Evolutionary conservation across 352 stramenopile species (phyloP).

Genomic region (Phytophthora cryptogea): DNA sequence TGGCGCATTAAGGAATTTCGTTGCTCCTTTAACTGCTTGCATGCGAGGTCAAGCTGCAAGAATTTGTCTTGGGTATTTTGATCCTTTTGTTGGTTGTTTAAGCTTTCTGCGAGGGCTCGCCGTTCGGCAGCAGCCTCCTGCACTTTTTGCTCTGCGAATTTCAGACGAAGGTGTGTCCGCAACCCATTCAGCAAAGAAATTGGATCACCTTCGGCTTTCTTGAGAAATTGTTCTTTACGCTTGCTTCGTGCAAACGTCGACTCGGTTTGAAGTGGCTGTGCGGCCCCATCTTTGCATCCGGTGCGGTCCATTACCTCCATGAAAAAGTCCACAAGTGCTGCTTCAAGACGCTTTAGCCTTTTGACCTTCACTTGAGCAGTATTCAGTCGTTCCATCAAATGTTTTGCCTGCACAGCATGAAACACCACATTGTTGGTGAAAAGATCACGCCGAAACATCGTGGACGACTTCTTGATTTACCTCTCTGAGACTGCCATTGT

Average conservation of each 20-base stretch:
- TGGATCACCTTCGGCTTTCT: constrained; percentile 60
- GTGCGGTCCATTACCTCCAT: constrained; percentile 70
- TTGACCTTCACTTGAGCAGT: constrained; percentile 71
- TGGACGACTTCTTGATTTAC: background rate
- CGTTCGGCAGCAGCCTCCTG: constrained; percentile 35
- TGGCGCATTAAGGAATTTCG: constrained; percentile 36
- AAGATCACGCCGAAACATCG: background rate
- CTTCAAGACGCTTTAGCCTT: constrained; percentile 60
- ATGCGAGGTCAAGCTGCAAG: constrained; percentile 37
- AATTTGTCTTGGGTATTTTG: constrained; percentile 41
- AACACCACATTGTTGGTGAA: background rate
- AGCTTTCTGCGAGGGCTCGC: constrained; percentile 30
- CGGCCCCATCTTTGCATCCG: constrained; percentile 7
- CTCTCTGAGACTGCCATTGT: constrained; percentile 22
- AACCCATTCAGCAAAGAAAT: constrained; percentile 73
- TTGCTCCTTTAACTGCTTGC: constrained; percentile 30
- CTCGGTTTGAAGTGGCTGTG: constrained; percentile 27
- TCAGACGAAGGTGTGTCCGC: constrained; percentile 69
- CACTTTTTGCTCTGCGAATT: constrained; percentile 55
- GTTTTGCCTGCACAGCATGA: constrained; percentile 42
- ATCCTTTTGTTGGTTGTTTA: constrained; percentile 45
- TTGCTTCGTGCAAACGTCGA: constrained; percentile 48
- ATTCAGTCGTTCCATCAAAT: constrained; percentile 67
- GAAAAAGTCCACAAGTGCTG: constrained; percentile 72
- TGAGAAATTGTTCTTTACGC: constrained; percentile 61